Conservation (phyloP, 305 asterid genomes). For the Euphrasia arctica region DNA sequence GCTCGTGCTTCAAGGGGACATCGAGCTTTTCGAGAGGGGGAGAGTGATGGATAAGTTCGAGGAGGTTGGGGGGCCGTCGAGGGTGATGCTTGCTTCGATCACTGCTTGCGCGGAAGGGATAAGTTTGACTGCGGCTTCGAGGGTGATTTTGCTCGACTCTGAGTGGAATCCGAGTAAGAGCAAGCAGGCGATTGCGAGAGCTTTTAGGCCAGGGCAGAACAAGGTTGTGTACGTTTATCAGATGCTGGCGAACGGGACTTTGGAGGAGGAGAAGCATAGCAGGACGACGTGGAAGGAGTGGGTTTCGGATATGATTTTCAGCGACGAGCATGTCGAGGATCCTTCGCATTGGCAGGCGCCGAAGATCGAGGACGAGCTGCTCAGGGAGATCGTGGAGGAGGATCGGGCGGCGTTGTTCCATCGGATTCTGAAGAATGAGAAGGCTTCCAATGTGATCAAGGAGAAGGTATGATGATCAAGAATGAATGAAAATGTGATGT, state of each 20-base stretch:
- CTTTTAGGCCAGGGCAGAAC: constrained; percentile 94
- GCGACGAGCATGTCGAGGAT: constrained; percentile 84
- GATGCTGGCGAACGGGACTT: constrained; percentile 75
- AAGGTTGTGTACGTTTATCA: constrained; percentile 93
- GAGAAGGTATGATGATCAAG: constrained; percentile 47
- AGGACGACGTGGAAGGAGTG: constrained; percentile 98
- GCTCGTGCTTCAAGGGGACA: constrained; percentile 92
- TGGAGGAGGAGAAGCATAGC: constrained; percentile 87
- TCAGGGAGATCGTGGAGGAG: constrained; percentile 95
- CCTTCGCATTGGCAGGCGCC: constrained; percentile 99
- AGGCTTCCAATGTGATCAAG: constrained; percentile 81
- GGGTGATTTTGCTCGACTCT: constrained; percentile 84
- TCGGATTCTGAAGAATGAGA: constrained; percentile 90
- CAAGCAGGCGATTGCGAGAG: constrained; percentile 93
- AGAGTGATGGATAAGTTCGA: constrained; percentile 91
- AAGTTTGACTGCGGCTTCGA: constrained; percentile 92
- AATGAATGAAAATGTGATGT: constrained; percentile 22
- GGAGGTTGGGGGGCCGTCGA: constrained; percentile 85
- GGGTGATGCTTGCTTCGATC: constrained; percentile 89
- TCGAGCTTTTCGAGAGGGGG: constrained; percentile 91
- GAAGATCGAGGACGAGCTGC: constrained; percentile 76
- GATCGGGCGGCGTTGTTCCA: constrained; percentile 88
- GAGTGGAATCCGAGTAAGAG: constrained; percentile 99
- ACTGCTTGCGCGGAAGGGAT: constrained; percentile 98
- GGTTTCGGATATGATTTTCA: constrained; percentile 98